phyloP scores from a whole-genome alignment of 2,329 filamentous ascomycete genomes.

The Shiraia sp. region DNA sequence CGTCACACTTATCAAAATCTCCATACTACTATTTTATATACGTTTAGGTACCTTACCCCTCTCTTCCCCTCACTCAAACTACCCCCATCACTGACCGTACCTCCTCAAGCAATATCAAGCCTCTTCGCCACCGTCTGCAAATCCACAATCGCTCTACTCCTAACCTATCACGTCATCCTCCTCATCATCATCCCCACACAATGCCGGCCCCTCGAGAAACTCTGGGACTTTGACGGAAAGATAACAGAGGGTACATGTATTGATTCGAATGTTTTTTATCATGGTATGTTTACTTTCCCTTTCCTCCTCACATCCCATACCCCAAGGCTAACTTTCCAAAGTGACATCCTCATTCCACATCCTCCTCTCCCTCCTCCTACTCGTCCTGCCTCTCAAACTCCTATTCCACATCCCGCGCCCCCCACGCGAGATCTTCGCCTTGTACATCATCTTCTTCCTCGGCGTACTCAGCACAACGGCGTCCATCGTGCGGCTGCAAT shows the following conservation, averaged over 20 bases:
- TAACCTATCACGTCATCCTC: constrained; percentile 21
- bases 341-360: constrained; percentile 76
- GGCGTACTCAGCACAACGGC: constrained; percentile 85
- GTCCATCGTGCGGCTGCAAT: constrained; percentile 67
- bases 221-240: constrained; percentile 37
- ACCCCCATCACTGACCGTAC: constrained; percentile 8
- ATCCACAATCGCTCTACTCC: constrained; percentile 25
- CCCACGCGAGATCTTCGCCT: constrained; percentile 77
- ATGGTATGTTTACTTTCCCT: constrained; percentile 22
- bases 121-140: constrained; percentile 27
- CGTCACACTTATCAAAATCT: constrained; percentile 33
- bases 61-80: neutral
- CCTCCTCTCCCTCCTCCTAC: constrained; percentile 80
- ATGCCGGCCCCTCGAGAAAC: constrained; percentile 31
- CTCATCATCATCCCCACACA: constrained; percentile 28
- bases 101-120: constrained; percentile 22
- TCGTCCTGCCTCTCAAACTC: constrained; percentile 82
- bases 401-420: constrained; percentile 82
- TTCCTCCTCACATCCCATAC: neutral
- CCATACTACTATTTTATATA: constrained; percentile 39
- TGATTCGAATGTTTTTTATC: constrained; percentile 32
- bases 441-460: constrained; percentile 80
- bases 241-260: constrained; percentile 32
- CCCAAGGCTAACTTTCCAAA: constrained; percentile 8
- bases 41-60: constrained; percentile 26